A percentile compares a stretch with the other conserved stretches of the same genome.
Conservation (phyloP, 1,284 basidiomycete species). For the Termitomyces sp. region DNA sequence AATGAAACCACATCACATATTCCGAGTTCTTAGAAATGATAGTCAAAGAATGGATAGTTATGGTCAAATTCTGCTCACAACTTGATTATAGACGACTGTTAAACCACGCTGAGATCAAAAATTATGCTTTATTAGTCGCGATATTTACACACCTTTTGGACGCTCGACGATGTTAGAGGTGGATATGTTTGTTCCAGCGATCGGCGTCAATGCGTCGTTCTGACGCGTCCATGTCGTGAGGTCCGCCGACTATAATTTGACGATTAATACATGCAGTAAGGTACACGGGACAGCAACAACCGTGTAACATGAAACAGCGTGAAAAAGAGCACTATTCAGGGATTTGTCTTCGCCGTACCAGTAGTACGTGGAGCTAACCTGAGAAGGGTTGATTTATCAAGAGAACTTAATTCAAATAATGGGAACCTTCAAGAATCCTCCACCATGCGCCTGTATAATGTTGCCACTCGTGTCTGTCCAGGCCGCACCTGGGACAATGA, state of each 20-base stretch:
- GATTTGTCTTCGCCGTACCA: constrained; percentile 66
- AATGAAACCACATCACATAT: constrained; percentile 73
- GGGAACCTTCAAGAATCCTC: constrained; percentile 48
- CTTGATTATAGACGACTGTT: constrained; percentile 49
- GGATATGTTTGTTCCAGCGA: constrained; percentile 51
- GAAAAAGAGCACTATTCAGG: constrained; percentile 50
- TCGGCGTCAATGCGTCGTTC: constrained; percentile 51
- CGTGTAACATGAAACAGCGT: constrained; percentile 56
- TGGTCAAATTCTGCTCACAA: constrained; percentile 25
- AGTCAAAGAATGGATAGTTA: background rate
- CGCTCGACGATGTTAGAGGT: constrained; percentile 57
- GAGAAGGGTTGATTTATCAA: background rate
- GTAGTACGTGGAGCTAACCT: constrained; percentile 53
- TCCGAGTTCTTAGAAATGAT: constrained; percentile 40
- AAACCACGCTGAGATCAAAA: background rate
- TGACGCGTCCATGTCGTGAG: constrained; percentile 53
- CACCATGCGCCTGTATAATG: constrained; percentile 62
- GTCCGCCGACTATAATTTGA: constrained; percentile 40
- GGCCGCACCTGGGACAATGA: constrained; percentile 58
- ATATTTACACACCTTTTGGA: constrained; percentile 45
- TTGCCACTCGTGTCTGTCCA: constrained; percentile 62
- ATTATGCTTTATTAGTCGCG: background rate
- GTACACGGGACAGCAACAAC: constrained; percentile 23
- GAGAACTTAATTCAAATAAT: background rate
- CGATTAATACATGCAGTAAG: background rate